Percentiles rank a stretch among this genome's conserved stretches.
Evolutionary conservation across 2,329 filamentous ascomycete genomes (phyloP).

Genomic region (Cladosporium sp.): DNA sequence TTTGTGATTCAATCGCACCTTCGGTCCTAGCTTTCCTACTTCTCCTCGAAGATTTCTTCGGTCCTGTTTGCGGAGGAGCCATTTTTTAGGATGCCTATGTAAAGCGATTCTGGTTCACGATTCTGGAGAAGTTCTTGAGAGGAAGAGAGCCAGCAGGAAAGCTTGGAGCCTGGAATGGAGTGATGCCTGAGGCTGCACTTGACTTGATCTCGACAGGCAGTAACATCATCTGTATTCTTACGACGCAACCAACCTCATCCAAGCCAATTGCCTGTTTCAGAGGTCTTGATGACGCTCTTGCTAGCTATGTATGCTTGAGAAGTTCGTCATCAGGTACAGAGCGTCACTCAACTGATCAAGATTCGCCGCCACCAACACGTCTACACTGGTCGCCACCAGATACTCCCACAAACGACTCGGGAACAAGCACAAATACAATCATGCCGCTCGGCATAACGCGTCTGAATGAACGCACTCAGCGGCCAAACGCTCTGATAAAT

Average conservation of each 20-base stretch:
- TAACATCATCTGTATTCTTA: background rate
- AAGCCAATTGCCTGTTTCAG: no score
- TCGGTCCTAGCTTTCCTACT: slow-evolving; percentile 10
- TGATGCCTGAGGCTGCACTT: background rate
- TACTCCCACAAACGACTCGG: background rate
- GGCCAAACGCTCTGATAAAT: slow-evolving; percentile 72
- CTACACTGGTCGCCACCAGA: background rate
- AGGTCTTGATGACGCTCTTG: no score
- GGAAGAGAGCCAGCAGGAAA: background rate
- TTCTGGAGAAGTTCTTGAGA: slow-evolving; percentile 1
- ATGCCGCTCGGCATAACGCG: slow-evolving; percentile 79
- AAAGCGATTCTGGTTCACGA: background rate
- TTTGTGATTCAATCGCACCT: background rate
- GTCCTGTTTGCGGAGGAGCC: slow-evolving; percentile 13
- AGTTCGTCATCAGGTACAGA: no score
- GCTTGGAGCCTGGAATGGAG: background rate
- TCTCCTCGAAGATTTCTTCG: slow-evolving; percentile 5
- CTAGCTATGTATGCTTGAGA: no score
- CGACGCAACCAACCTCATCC: no score
- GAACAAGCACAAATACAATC: slow-evolving; percentile 8
- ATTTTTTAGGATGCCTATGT: slow-evolving; percentile 15
- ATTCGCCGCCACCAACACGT: background rate
- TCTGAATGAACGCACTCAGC: slow-evolving; percentile 68
- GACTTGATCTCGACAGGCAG: background rate
- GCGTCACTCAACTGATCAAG: background rate